Base-by-base conservation (phyloP, 2,329 filamentous ascomycete genomes). In the Exophiala lecanii-corni region DNA sequence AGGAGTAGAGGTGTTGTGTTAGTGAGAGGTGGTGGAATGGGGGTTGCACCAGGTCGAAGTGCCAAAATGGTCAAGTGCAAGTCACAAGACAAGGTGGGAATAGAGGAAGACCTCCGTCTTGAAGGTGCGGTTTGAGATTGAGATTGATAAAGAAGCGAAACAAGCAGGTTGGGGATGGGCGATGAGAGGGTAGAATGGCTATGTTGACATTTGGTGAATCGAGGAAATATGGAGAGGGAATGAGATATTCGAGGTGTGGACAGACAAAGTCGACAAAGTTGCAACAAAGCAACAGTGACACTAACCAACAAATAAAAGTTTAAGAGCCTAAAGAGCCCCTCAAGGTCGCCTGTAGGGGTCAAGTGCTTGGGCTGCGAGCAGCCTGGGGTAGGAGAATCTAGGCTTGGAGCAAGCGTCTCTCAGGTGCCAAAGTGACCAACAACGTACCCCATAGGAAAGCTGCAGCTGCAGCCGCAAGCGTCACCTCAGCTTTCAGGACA, bases 131-230 rank as follows among this genome's bases (percentile, higher is more conserved):
- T 6, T 7, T 26, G 6, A 12, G 12, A 26, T 26, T 6, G 23
- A 26, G 23, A n/a, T 12, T 26, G 23, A 26, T 6, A 6, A 26
- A 26, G 23, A 26, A 26, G 23, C 12, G 23, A 26, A 12, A n/a
- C 7, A 26, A 26, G 23, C 23, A 6, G 23, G 12, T 7, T 26
- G 23, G 23, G 23, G 23, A 26, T 26, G 23, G 12, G 23, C n/a
- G n/a, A n/a, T n/a, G n/a, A n/a, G n/a, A n/a, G 12, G 23, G 23
- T 26, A 7, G 35, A 40, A 28, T 40, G 40, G 32, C 31, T 43
- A 45, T 48, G 49, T 50, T 50, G 47, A 50, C 49, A 54, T 49
- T 43, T 38, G 39, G 31, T 26, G 28, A 19, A 26, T 45, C 36
- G 35, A 39, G 39, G 46, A 45, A 33, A 45, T 35, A 25, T 28